Base-by-base conservation (phyloP, 345 rosid species). In the Moricandia arvensis region DNA sequence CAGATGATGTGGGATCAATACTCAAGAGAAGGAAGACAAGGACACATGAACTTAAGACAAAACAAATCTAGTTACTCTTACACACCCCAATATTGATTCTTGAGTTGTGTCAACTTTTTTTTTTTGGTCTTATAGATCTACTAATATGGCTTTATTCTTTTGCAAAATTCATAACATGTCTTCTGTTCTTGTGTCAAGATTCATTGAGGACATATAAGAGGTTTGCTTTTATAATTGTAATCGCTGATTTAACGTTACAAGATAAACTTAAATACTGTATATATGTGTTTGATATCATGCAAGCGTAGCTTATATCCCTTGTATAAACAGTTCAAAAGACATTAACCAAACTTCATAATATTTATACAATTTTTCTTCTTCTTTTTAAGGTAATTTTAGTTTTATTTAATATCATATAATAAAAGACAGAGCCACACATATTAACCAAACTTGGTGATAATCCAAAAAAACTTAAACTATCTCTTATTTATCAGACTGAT, bases 1-100 rank as follows among this genome's bases (percentile, higher is more conserved):
- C 93, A 87, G 70, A 49, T 78, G 74, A 81, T 86, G 79, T 90
- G 93, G 96, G 83, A 85, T 43, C 89, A 88, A 53, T 88, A 87
- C 69, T 80, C 85, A 0, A 82, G 69, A 73, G 86, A 84, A 17
- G 93, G 91, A 68, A 84, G 82, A 85, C 88, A 84, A 78, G 88
- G 87, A 24, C 86, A 88, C 29, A 47, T 53, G 63, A 76, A 76
- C 29, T 6, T 71, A 72, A 66, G 81, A 13, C 81, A 66, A 66
- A 72, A 78, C 67, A 73, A 77, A 47, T 30, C 73, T 65, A 62
- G 11, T 33, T 63, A 78, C 57, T 51, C 72, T 15, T 71, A 71
- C 66, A 77, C 67, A 31, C 71, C 75, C 45, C 72, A 33, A 13
- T 72, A 65, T 38, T 78, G 63, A 78, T 60, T 69, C 35, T 69